Evolutionary conservation across 2,329 filamentous ascomycete genomes (phyloP), one percentile per base, ranked within the genome.

Genomic region (Phaeosphaeriaceae sp.): DNA sequence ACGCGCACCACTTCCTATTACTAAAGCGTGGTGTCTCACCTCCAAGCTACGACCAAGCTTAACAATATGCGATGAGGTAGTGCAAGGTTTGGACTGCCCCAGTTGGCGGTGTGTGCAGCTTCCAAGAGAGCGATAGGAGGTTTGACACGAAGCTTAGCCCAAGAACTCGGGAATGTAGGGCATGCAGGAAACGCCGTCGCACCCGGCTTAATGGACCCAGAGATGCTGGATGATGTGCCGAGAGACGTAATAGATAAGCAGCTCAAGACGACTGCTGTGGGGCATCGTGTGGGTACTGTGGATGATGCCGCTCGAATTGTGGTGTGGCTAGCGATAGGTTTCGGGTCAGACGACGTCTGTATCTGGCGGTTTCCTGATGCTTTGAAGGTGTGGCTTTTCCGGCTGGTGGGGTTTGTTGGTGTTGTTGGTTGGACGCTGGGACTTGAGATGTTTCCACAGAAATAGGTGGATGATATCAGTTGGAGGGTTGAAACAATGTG

Each of bases 181-280:
- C 82, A 82, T 49, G 87, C 84, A 0, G 84, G 85, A 20, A 88
- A 87, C 56, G 76, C 78, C 0, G 79, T 87, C 2, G 80, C 79
- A 16, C 83, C 84, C 0, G 85, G 85, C 0, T 83, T 84, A 0
- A 80, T 85, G 5, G 70, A 80, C 67, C 85, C 77, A 23, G 82
- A 84, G 6, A 79, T 87, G 77, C 63, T 86, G 18, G 78, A 79
- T 13, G 75, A 79, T 13, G 79, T 84, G 11, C 78, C 79, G 0
- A 63, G 73, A 44, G 77, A 79, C 0, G 71, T 83, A 11, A 70
- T 83, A 2, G 74, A 79, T 23, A 71, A 74, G 59, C 79, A 84
- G 67, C 77, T 75, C 68, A 70, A 74, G 51, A 67, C 70, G 16
- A 87, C 83, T 5, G 77, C 81, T 0, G 72, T 85, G 0, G 71